Conservation (phyloP, 2,329 filamentous ascomycete species). For the Magnaporthiopsis rhizophila region DNA sequence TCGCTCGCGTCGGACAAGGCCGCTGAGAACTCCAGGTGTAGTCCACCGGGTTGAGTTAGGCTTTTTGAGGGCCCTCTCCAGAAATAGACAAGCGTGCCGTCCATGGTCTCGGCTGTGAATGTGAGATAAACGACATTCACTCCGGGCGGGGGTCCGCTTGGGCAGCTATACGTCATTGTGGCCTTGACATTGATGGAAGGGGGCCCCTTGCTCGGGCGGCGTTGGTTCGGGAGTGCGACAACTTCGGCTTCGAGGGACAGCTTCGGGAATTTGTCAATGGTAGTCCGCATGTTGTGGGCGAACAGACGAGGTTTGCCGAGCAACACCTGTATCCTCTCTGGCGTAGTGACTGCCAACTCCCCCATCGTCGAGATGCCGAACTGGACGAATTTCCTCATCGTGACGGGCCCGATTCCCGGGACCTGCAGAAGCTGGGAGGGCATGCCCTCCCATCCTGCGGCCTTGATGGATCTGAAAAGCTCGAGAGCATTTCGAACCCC, state of each 20-base stretch:
- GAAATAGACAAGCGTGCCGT: slow-evolving; percentile 63
- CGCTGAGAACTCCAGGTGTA: slow-evolving; percentile 51
- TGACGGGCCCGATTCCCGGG: slow-evolving; percentile 65
- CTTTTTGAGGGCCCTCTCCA: slow-evolving; percentile 56
- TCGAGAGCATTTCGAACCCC: slow-evolving; percentile 64
- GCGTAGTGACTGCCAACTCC: slow-evolving; percentile 57
- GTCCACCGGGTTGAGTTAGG: slow-evolving; percentile 49
- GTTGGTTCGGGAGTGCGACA: slow-evolving; percentile 21
- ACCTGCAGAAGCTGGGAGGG: slow-evolving; percentile 78
- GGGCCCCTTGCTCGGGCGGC: slow-evolving; percentile 27
- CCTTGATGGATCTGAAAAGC: slow-evolving; percentile 67
- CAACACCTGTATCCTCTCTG: slow-evolving; percentile 66
- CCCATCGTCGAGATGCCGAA: slow-evolving; percentile 66
- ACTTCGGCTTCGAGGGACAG: slow-evolving; percentile 34
- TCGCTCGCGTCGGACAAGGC: slow-evolving; percentile 36
- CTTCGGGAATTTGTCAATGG: slow-evolving; percentile 61
- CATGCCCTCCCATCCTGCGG: slow-evolving; percentile 73
- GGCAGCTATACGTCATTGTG: slow-evolving; percentile 65
- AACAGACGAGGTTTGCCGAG: slow-evolving; percentile 77
- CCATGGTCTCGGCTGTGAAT: slow-evolving; percentile 63
- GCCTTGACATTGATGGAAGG: slow-evolving; percentile 56
- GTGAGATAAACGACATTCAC: slow-evolving; percentile 61
- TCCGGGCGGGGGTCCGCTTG: slow-evolving; percentile 50
- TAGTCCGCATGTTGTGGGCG: slow-evolving; percentile 60
- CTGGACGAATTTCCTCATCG: slow-evolving; percentile 64